Conservation (phyloP, 768 basidiomycete genomes). For the Dacryopinax primogenitus region DNA sequence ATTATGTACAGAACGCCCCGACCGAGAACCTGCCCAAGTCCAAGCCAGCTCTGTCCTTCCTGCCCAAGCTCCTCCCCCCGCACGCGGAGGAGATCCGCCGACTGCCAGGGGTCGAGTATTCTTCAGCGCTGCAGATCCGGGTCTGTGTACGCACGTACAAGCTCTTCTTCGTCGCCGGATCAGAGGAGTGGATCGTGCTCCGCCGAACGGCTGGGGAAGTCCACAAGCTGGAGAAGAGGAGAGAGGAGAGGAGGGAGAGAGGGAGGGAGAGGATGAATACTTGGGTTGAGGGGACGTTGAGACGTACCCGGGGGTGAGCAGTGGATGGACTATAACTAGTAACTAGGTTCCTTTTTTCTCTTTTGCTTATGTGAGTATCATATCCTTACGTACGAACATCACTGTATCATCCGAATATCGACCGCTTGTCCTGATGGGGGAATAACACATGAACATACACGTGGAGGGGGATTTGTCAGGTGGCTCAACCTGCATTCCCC, state of each 20-base stretch:
- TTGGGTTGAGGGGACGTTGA: background rate
- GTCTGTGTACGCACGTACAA: slow-evolving; percentile 63
- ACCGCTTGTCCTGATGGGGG: too few species aligned
- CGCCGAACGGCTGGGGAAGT: background rate
- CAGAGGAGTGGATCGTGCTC: slow-evolving; percentile 22
- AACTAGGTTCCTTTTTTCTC: too few species aligned
- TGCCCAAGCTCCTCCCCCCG: background rate
- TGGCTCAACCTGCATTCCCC: too few species aligned
- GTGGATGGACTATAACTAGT: too few species aligned
- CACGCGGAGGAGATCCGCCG: background rate
- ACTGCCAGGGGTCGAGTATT: slow-evolving; percentile 14
- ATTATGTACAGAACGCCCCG: slow-evolving; percentile 12
- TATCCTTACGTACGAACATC: too few species aligned
- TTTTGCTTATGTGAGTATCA: too few species aligned
- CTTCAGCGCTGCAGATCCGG: slow-evolving; percentile 62
- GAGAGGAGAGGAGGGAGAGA: background rate
- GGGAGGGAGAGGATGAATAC: background rate
- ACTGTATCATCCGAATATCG: too few species aligned
- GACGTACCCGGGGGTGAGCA: background rate
- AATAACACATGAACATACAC: too few species aligned
- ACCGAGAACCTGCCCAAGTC: background rate
- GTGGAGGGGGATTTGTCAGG: too few species aligned
- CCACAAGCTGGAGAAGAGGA: background rate
- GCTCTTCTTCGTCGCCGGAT: slow-evolving; percentile 60
- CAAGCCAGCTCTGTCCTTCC: background rate